phyloP scores from a whole-genome alignment of 2,329 filamentous ascomycete genomes.

The Aureobasidium sp. region DNA sequence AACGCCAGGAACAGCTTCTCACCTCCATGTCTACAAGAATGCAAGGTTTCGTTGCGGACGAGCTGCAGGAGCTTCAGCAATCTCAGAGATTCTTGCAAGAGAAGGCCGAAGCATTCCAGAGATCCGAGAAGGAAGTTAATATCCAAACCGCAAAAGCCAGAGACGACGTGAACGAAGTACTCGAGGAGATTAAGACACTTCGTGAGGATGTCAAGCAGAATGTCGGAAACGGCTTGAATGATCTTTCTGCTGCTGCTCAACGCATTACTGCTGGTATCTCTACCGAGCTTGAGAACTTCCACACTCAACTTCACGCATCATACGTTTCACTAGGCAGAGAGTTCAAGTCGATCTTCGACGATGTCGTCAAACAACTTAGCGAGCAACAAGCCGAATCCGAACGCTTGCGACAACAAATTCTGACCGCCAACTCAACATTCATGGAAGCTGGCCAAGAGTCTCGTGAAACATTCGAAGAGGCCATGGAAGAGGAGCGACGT shows the following conservation, averaged over 20 bases:
- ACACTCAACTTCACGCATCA: conserved; percentile 73
- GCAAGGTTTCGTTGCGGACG: conserved; percentile 65
- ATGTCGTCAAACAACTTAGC: conserved; percentile 64
- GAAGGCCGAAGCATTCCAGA: conserved; percentile 59
- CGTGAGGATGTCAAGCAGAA: conserved; percentile 80
- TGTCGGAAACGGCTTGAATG: conserved; percentile 75
- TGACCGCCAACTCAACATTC: conserved; percentile 59
- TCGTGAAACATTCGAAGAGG: conserved; percentile 57
- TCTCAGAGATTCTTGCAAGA: conserved; percentile 64
- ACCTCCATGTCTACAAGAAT: conserved; percentile 61
- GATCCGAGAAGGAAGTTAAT: conserved; percentile 60
- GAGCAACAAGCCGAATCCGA: conserved; percentile 72
- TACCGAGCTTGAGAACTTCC: conserved; percentile 75
- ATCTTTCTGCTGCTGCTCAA: conserved; percentile 75
- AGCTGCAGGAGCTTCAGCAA: conserved; percentile 61
- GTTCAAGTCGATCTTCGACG: conserved; percentile 78
- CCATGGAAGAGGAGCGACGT: conserved; percentile 67
- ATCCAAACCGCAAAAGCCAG: conserved; percentile 61
- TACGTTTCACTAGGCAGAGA: conserved; percentile 78
- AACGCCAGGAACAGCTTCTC: conserved; percentile 64
- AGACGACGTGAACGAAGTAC: conserved; percentile 79
- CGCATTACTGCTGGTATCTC: conserved; percentile 85
- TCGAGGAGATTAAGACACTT: conserved; percentile 86
- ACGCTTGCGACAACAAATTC: conserved; percentile 61
- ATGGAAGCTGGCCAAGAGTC: conserved; percentile 60